Percentiles rank a stretch among this genome's conserved stretches.
These are phyloP conservation scores for Metarhizium rileyi DNA, from an alignment of 2,329 filamentous ascomycete species.

Conservation along the genomic window DNA sequence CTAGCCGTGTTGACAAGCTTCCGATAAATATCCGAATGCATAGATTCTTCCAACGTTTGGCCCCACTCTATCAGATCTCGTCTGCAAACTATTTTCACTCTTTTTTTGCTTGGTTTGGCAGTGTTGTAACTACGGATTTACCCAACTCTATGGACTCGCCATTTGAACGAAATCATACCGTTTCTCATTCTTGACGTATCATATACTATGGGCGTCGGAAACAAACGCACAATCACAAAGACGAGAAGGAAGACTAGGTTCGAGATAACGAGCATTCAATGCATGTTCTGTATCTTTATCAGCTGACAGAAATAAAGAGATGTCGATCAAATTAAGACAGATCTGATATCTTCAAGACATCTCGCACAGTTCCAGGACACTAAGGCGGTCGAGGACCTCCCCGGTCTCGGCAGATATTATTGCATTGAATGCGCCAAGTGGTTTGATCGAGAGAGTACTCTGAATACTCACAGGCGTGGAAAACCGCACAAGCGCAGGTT, in stretches of 20 bases:
- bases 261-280: constrained; percentile 8
- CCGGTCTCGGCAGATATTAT: constrained; percentile 76
- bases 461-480: constrained; percentile 67
- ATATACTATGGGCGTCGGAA: constrained; percentile 53
- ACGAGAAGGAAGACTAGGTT: constrained; percentile 64
- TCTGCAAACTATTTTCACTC: no score
- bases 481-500: constrained; percentile 88
- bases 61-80: no score
- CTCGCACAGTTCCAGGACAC: constrained; percentile 67
- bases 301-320: constrained; percentile 49
- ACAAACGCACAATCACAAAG: constrained; percentile 60
- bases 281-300: not conserved
- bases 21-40: no score
- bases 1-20: no score
- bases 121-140: no score
- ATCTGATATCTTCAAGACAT: constrained; percentile 70
- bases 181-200: not conserved
- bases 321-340: constrained; percentile 83
- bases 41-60: no score
- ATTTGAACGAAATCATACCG: not conserved
- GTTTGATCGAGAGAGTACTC: constrained; percentile 77
- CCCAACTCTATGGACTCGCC: not conserved
- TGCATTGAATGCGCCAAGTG: constrained; percentile 93
- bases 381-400: constrained; percentile 78
- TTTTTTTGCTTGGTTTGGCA: no score